Percentiles rank a stretch among this genome's conserved stretches.
These are phyloP conservation scores for Vaccinium macrocarpon DNA, from an alignment of 148 eudicot genomes.

Conservation along the genomic window DNA sequence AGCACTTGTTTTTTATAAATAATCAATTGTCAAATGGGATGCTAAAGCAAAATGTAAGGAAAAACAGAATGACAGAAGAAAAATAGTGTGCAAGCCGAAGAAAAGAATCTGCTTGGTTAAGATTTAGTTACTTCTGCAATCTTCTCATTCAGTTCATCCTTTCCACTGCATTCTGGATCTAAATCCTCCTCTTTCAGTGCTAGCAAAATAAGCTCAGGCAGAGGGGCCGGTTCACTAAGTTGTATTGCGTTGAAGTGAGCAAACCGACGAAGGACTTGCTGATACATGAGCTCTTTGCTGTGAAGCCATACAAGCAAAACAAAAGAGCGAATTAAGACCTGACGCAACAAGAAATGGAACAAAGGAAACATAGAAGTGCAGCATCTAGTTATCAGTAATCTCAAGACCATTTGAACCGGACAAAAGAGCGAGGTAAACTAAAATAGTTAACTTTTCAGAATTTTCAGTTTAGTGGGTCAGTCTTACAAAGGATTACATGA, in stretches of 20 bases:
- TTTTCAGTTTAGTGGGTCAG: not conserved
- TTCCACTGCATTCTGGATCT: slow-evolving; percentile 50
- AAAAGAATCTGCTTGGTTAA: slow-evolving; percentile 4
- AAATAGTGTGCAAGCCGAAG: not conserved
- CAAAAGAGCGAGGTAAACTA: not conserved
- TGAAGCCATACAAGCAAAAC: slow-evolving; percentile 20
- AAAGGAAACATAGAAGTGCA: slow-evolving; percentile 13
- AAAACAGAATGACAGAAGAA: slow-evolving; percentile 9
- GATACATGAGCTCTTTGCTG: slow-evolving; percentile 99
- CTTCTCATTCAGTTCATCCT: slow-evolving; percentile 66
- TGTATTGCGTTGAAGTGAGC: slow-evolving; percentile 96
- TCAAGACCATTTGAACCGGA: slow-evolving; percentile 11
- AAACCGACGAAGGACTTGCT: slow-evolving; percentile 89
- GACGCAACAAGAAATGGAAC: not conserved
- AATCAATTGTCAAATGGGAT: not conserved
- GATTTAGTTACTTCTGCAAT: slow-evolving; percentile 61
- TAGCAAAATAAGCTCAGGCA: slow-evolving; percentile 61
- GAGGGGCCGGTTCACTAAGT: slow-evolving; percentile 82
- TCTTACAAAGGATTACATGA: not conserved
- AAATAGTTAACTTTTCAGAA: slow-evolving; percentile 12
- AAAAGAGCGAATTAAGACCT: slow-evolving; percentile 10
- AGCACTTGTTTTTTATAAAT: not conserved
- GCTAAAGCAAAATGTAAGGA: not conserved
- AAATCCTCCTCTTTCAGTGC: slow-evolving; percentile 82
- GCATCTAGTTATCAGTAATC: slow-evolving; percentile 4